phyloP scores from a whole-genome alignment of 306 rosid species.

The Pyrus betulifolia region DNA sequence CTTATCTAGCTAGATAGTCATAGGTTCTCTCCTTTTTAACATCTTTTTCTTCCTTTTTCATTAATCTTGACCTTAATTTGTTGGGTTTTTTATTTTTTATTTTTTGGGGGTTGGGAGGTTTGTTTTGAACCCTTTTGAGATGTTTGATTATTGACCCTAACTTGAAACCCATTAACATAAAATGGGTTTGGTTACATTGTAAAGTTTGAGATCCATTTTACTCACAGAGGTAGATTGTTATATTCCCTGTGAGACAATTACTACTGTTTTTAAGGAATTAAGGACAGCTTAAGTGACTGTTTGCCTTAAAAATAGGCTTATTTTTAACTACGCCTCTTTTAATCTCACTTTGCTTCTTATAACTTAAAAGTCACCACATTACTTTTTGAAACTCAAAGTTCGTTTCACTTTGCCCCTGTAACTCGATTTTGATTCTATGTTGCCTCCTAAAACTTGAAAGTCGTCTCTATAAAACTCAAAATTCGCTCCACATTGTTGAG shows the following conservation, averaged over 20 bases:
- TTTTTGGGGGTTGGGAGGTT: conserved; percentile 2
- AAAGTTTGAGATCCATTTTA: conserved; percentile 35
- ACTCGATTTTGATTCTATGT: too few relatives aligned
- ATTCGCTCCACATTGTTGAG: too few relatives aligned
- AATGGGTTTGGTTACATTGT: conserved; percentile 37
- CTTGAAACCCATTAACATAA: conserved; percentile 25
- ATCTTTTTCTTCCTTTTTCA: conserved; percentile 33
- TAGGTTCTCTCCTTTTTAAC: conserved; percentile 53
- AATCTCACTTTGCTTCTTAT: too few relatives aligned
- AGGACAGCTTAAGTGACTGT: conserved; percentile 5
- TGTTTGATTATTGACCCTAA: conserved; percentile 37
- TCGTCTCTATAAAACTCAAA: too few relatives aligned
- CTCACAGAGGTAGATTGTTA: conserved; percentile 31
- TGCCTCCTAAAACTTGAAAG: too few relatives aligned
- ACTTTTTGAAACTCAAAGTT: too few relatives aligned
- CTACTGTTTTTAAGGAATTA: conserved; percentile 2
- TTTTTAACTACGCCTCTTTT: too few relatives aligned
- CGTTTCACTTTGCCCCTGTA: too few relatives aligned
- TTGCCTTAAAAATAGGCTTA: not conserved
- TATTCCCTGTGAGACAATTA: conserved; percentile 40
- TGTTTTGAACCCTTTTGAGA: conserved; percentile 22
- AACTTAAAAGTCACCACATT: too few relatives aligned
- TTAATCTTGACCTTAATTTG: conserved; percentile 2
- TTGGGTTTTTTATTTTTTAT: conserved; percentile 1
- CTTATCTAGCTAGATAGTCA: not conserved